These are phyloP conservation scores for Blakeslea trispora DNA, from an alignment of 371 early-diverging fungal species.

Conservation along the genomic window DNA sequence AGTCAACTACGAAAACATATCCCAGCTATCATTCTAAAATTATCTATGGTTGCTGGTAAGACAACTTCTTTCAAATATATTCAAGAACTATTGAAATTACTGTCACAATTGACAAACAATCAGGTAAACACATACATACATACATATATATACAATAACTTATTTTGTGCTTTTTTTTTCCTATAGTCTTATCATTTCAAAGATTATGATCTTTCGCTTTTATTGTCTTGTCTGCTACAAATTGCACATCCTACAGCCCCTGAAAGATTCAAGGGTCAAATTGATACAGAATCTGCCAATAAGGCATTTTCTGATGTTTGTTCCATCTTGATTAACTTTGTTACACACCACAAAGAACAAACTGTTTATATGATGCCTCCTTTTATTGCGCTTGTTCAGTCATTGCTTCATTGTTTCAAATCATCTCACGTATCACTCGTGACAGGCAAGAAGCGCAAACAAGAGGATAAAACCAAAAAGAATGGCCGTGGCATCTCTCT, in stretches of 20 bases:
- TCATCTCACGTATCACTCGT: constrained; percentile 56
- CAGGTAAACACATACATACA: constrained; percentile 22
- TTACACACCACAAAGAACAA: constrained; percentile 49
- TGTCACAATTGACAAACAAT: constrained; percentile 41
- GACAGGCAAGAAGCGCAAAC: constrained; percentile 18
- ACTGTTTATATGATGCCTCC: constrained; percentile 51
- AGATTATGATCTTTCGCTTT: constrained; percentile 34
- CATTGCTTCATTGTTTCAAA: constrained; percentile 59
- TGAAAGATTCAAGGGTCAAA: constrained; percentile 22
- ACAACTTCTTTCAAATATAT: constrained; percentile 40
- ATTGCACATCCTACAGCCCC: constrained; percentile 32
- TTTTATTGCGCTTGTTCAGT: constrained; percentile 49
- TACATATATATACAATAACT: neutral
- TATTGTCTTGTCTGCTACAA: constrained; percentile 39
- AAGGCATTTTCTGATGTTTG: constrained; percentile 47
- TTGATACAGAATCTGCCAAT: constrained; percentile 26
- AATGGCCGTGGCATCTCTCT: constrained; percentile 19
- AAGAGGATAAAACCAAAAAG: neutral
- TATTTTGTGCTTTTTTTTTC: constrained; percentile 19
- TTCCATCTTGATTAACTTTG: constrained; percentile 43
- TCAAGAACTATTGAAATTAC: constrained; percentile 34
- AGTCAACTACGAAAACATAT: constrained; percentile 40
- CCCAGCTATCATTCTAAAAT: constrained; percentile 36
- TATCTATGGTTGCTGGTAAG: constrained; percentile 40
- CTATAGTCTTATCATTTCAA: constrained; percentile 25